Evolutionary conservation across 1,284 basidiomycete genomes (phyloP).

Genomic region (Porodaedalea pini): DNA sequence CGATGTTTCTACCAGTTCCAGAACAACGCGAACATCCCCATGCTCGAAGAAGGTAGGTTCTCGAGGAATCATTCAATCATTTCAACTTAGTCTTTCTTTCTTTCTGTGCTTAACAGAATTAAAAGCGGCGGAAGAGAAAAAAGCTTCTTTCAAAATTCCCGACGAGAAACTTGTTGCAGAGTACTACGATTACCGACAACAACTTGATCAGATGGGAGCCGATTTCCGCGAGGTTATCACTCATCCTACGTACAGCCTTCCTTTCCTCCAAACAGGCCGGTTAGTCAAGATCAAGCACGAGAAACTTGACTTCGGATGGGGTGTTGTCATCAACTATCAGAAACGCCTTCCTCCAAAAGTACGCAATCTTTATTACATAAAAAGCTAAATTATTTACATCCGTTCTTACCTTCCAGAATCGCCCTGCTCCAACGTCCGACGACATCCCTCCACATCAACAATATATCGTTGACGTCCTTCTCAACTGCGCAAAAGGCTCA

Average conservation of each 20-base stretch:
- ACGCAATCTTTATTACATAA: conserved; percentile 20
- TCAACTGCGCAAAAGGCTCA: conserved; percentile 75
- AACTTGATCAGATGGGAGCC: conserved; percentile 82
- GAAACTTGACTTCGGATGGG: conserved; percentile 95
- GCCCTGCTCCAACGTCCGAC: conserved; percentile 55
- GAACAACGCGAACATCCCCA: conserved; percentile 85
- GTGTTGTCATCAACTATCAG: conserved; percentile 87
- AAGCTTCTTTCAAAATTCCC: conserved; percentile 67
- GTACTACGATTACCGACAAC: conserved; percentile 89
- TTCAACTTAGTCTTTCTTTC: conserved; percentile 2
- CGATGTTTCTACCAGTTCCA: conserved; percentile 99
- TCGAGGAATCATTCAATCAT: not conserved
- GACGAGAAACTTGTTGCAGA: conserved; percentile 84
- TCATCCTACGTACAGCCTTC: conserved; percentile 90
- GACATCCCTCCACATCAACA: conserved; percentile 81
- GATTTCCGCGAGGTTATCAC: conserved; percentile 93
- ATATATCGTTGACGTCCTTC: conserved; percentile 92
- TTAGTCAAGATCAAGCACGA: conserved; percentile 87
- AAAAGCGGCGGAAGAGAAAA: conserved; percentile 67
- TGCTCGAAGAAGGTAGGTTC: conserved; percentile 74
- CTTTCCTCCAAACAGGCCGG: conserved; percentile 91
- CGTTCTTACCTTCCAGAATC: conserved; percentile 39
- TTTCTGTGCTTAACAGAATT: conserved; percentile 53
- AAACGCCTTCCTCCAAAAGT: conserved; percentile 80
- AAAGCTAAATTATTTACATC: not conserved